A percentile compares a stretch with the other conserved stretches of the same genome.
Conservation (phyloP, 2,329 filamentous ascomycete species). For the Phyllosticta capitalensis region DNA sequence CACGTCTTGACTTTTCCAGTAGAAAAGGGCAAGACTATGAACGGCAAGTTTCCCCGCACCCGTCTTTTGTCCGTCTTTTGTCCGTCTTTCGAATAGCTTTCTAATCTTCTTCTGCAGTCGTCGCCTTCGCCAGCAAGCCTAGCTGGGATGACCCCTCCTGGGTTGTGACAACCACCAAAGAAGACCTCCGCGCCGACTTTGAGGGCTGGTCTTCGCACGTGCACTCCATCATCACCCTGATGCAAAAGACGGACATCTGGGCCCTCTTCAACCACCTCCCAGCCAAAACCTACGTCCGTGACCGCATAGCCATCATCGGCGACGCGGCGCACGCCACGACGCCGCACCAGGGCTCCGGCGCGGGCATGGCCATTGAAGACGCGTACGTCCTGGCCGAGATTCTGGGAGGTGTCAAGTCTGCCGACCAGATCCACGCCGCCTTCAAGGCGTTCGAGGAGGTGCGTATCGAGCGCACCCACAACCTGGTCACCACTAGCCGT, state of each 20-base stretch:
- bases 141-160: conserved; percentile 33
- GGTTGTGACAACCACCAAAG: conserved; percentile 31
- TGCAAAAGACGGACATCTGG: conserved; percentile 42
- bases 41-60: conserved; percentile 29
- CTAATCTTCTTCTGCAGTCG: conserved; percentile 20
- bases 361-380: conserved; percentile 49
- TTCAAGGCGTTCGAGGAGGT: conserved; percentile 29
- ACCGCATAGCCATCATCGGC: conserved; percentile 38
- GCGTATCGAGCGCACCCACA: conserved; percentile 36
- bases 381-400: conserved; percentile 34
- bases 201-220: conserved; percentile 33
- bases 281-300: conserved; percentile 30
- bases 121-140: conserved; percentile 38
- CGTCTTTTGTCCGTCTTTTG: not conserved
- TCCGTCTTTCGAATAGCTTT: not conserved
- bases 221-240: conserved; percentile 30
- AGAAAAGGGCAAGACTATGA: conserved; percentile 46
- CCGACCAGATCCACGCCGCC: conserved; percentile 19
- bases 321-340: conserved; percentile 49
- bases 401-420: conserved; percentile 15
- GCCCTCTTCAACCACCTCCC: conserved; percentile 39
- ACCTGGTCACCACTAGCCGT: conserved; percentile 30
- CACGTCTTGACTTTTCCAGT: conserved; percentile 56
- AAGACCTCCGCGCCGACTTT: conserved; percentile 34
- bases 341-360: conserved; percentile 48